Percentiles rank a stretch among this genome's conserved stretches.
Conservation (phyloP, 768 basidiomycete species). For the Boletus eberwhitei region DNA sequence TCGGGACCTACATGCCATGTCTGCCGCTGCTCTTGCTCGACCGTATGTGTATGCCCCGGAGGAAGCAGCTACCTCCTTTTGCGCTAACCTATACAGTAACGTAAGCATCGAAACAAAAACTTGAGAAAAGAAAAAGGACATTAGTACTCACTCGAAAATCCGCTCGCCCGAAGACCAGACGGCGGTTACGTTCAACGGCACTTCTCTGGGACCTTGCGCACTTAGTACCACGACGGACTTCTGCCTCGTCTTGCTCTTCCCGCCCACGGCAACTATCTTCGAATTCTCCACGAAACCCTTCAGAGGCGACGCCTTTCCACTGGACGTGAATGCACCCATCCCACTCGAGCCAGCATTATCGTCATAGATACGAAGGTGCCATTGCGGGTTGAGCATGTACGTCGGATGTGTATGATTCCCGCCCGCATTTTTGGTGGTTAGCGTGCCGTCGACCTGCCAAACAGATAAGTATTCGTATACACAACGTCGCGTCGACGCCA, state of each 20-base stretch:
- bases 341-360: constrained; percentile 12
- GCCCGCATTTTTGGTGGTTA: constrained; percentile 73
- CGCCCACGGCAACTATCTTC: constrained; percentile 4
- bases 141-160: constrained; percentile 61
- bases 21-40: constrained; percentile 50
- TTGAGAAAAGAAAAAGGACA: background rate
- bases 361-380: constrained; percentile 58
- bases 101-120: background rate
- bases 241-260: background rate
- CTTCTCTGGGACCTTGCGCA: constrained; percentile 56
- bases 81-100: constrained; percentile 40
- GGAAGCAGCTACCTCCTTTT: constrained; percentile 67
- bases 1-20: constrained; percentile 48
- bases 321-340: background rate
- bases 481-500: background rate
- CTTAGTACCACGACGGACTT: constrained; percentile 45
- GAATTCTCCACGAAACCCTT: background rate
- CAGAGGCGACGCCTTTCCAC: background rate
- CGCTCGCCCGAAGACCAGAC: constrained; percentile 77
- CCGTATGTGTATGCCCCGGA: constrained; percentile 86
- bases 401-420: constrained; percentile 79
- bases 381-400: constrained; percentile 91
- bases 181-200: constrained; percentile 69
- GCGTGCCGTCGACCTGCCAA: constrained; percentile 52
- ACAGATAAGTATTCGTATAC: background rate